phyloP scores from a whole-genome alignment of 139 green algal genomes.

The Auxenochlorella pyrenoidosa region DNA sequence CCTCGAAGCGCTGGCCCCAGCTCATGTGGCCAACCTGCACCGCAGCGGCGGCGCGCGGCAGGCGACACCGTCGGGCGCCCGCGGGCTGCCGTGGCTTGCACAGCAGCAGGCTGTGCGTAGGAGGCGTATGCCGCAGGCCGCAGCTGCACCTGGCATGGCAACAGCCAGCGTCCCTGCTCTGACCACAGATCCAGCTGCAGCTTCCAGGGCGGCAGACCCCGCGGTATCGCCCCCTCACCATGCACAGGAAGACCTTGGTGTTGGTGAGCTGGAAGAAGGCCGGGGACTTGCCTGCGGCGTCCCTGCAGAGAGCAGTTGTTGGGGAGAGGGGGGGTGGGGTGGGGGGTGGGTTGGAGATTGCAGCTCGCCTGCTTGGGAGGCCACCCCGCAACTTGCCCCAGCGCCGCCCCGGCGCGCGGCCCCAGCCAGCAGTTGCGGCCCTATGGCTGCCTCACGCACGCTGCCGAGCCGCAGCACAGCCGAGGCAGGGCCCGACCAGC shows the following conservation, averaged over 20 bases:
- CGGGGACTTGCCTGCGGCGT: conserved; percentile 27
- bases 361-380: not conserved
- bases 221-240: conserved; percentile 11
- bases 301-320: not conserved
- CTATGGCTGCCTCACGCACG: too few species aligned
- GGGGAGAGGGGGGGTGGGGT: not conserved
- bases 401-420: too few species aligned
- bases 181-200: too few species aligned
- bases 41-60: too few species aligned
- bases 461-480: too few species aligned
- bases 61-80: not conserved
- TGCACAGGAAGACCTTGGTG: conserved; percentile 61
- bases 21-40: conserved; percentile 48
- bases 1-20: conserved; percentile 57
- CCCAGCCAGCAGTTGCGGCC: too few species aligned
- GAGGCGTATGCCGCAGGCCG: too few species aligned
- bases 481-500: too few species aligned
- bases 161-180: too few species aligned
- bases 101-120: not conserved
- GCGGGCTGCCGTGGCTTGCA: not conserved
- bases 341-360: too few species aligned
- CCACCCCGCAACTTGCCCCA: not conserved
- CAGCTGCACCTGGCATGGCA: too few species aligned
- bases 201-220: not conserved
- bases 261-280: conserved; percentile 49